Evolutionary conservation across 768 basidiomycete species (phyloP), one percentile per base, ranked within the genome.

Genomic region (Rhizopogon roseolus): DNA sequence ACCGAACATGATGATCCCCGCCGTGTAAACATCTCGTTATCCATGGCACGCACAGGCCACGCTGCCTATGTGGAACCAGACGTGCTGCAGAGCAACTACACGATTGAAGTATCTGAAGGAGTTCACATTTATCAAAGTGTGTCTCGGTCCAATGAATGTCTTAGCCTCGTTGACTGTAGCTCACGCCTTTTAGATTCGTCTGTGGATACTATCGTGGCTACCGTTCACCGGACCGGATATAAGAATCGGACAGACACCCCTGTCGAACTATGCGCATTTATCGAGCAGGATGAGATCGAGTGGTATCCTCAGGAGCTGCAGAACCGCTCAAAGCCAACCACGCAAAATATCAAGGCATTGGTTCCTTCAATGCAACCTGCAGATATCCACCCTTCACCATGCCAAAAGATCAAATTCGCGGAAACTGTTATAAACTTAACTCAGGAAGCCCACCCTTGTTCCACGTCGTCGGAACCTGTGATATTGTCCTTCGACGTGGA

Each of bases 41-140:
- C 25, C 8, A 17, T 48, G 14, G 3, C 4, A 34, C n/a, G 6
- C 11, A 4, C 6, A 19, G 8, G 5, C 16, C 5, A 2, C 13
- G 13, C n/a, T 10, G 6, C 4, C 7, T n/a, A 37, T 3, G 7
- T n/a, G 27, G 9, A 49, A 10, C 37, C 11, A 14, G 54, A 52
- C 49, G 5, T 4, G 6, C 14, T 52, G 8, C 19, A 11, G n/a
- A 55, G 54, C 51, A 55, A 55, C 28, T 55, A 52, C 49, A 54
- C 54, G 13, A 19, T 44, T 27, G 41, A 55, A 29, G 27, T 55
- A 5, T 17, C 22, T 17, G 17, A 27, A 22, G 37, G 17, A 27
- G 5, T 13, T 14, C 3, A 19, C 25, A n/a, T 53, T 45, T 32
- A 49, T 32, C 52, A 22, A 44, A 40, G 41, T 53, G 14, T 22